Conservation (phyloP, 169 alveolate species). For the Theileria annulata region DNA sequence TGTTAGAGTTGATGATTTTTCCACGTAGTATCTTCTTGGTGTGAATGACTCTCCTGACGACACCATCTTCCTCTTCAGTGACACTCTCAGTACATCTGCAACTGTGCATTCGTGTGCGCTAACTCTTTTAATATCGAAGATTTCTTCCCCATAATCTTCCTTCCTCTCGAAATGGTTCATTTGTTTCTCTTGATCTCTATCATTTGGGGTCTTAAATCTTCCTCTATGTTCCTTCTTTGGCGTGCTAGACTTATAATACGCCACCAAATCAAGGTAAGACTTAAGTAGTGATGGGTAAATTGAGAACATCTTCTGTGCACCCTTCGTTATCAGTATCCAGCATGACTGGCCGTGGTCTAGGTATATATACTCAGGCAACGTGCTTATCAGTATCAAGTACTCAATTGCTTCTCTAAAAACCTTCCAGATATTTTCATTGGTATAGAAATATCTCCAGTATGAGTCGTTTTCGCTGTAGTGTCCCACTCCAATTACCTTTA, state of each 20-base stretch:
- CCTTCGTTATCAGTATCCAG: conserved; percentile 53
- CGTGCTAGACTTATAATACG: neutral
- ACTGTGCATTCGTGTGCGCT: conserved; percentile 23
- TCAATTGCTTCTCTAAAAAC: conserved; percentile 55
- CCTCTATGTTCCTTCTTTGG: neutral
- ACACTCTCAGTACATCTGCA: conserved; percentile 23
- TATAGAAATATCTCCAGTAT: conserved; percentile 65
- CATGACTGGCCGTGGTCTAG: conserved; percentile 35
- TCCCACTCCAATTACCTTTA: conserved; percentile 51
- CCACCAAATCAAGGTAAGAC: neutral
- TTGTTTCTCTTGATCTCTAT: neutral
- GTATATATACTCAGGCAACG: conserved; percentile 46
- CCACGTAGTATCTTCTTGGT: conserved; percentile 14
- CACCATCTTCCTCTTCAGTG: conserved; percentile 25
- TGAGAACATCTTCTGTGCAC: conserved; percentile 45
- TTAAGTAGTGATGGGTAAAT: conserved; percentile 2
- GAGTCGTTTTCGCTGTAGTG: conserved; percentile 21
- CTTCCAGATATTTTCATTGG: conserved; percentile 45
- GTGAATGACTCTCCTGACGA: conserved; percentile 3
- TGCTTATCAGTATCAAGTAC: conserved; percentile 40
- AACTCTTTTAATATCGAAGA: neutral
- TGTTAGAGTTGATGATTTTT: conserved; percentile 16
- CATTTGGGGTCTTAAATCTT: neutral
- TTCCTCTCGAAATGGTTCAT: neutral
- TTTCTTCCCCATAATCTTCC: neutral